Evolutionary conservation across 2,329 filamentous ascomycete genomes (phyloP), one percentile per base, ranked within the genome.

Genomic region (Cordyceps tenuipes): DNA sequence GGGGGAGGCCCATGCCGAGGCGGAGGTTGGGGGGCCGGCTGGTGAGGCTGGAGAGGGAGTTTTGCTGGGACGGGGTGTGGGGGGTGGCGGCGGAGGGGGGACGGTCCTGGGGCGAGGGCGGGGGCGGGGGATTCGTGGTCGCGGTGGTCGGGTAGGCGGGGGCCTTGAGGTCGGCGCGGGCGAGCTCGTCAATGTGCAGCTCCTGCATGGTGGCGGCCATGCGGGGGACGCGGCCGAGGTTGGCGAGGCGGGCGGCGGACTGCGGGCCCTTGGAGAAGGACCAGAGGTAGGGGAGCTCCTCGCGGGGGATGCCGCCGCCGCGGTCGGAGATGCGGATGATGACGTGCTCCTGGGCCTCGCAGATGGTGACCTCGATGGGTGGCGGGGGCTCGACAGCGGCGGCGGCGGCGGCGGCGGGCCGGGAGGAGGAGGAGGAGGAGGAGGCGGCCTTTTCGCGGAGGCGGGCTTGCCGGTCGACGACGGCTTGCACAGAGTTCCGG

Each of bases 311-410:
- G 41, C 95, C 94, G 63, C 95, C 94, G 53, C 93, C 94, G 71
- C 91, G 91, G 70, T 99, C 95, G 0, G 92, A 97, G 48, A 99
- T 90, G 47, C 94, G 86, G 72, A 99, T 92, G 64, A 97, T 97
- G 68, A 97, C 91, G 75, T 97, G 91, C 71, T 97, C 91, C 39
- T 88, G 85, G 3, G 92, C 90, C 75, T 97, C 93, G 74, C 93
- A 97, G 64, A 99, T 89, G 60, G 96, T 87, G 23, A 99, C 90
- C 68, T 97, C 90, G 65, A 99, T 94, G 1, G 93, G 91, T 0
- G 90, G 90, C 1, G 90, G 88, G 17, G 73, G 71, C 9, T 57
- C 47, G n/a, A 39, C 17, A 68, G 17, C 65, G 61, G 61, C 1
- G 92, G 90, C 0, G 90, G 90, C 1, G 89, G 87, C 15, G 72